A percentile compares a stretch with the other conserved stretches of the same genome.
Conservation (phyloP, 441 rosid genomes). For the Jatropha podagrica region DNA sequence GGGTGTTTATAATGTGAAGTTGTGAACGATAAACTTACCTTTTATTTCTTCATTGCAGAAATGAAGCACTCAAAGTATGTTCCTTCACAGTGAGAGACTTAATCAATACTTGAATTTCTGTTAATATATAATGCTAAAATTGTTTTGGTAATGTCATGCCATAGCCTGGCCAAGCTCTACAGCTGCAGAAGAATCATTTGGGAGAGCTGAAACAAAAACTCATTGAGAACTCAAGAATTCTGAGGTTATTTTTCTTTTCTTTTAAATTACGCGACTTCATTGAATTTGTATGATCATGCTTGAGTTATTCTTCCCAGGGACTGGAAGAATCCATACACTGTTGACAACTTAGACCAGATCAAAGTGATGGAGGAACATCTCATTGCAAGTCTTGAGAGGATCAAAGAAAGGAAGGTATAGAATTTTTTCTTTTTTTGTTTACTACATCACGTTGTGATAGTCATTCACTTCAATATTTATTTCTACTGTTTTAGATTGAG, state of each 20-base stretch:
- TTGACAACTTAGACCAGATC: slow-evolving; percentile 12
- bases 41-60: slow-evolving; percentile 5
- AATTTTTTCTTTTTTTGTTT: background rate
- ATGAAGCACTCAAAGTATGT: slow-evolving; percentile 19
- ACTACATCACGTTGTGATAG: background rate
- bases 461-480: no score
- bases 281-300: background rate
- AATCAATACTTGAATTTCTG: background rate
- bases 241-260: background rate
- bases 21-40: background rate
- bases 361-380: slow-evolving; percentile 24
- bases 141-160: background rate
- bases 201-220: background rate
- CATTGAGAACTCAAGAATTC: slow-evolving; percentile 3
- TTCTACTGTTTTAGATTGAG: no score
- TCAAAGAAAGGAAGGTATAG: background rate
- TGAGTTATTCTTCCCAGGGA: background rate
- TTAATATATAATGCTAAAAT: background rate
- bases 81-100: background rate
- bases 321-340: slow-evolving; percentile 13
- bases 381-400: background rate
- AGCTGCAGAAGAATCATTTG: slow-evolving; percentile 1
- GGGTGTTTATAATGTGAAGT: no score
- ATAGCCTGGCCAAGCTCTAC: background rate
- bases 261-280: background rate